These are phyloP conservation scores for Flaveria floridana DNA, from an alignment of 140 eudicot genomes.

Conservation along the genomic window DNA sequence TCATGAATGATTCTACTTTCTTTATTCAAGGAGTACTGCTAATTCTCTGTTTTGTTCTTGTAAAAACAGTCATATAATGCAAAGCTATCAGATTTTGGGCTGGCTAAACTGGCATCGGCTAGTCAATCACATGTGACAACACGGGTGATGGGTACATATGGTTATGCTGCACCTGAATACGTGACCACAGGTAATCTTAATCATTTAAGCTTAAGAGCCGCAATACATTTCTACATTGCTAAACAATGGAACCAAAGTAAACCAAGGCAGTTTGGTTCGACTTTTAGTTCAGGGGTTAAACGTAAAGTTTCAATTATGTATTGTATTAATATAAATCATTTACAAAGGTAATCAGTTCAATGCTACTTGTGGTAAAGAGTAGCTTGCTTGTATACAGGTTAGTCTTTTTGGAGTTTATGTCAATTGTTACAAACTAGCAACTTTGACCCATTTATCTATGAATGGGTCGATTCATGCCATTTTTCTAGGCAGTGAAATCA, in stretches of 20 bases:
- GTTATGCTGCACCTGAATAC: slow-evolving; percentile 74
- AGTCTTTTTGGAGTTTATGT: not conserved
- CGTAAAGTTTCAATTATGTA: not conserved
- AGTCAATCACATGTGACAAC: slow-evolving; percentile 74
- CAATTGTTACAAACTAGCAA: not conserved
- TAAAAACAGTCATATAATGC: slow-evolving; percentile 51
- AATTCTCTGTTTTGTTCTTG: slow-evolving; percentile 1
- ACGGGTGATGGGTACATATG: slow-evolving; percentile 72
- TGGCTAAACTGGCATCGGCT: slow-evolving; percentile 68
- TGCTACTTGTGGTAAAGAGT: not conserved
- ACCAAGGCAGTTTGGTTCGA: not conserved
- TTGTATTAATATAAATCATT: not conserved
- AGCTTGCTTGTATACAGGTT: not conserved
- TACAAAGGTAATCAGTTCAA: not conserved
- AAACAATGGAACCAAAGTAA: not conserved
- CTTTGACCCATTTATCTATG: not conserved
- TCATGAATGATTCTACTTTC: not conserved
- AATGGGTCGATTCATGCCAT: not conserved
- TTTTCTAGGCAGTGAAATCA: not conserved
- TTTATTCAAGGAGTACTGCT: not conserved
- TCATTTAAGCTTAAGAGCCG: not conserved
- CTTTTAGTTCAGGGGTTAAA: not conserved
- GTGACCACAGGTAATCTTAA: slow-evolving; percentile 54
- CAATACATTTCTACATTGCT: not conserved
- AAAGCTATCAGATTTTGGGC: slow-evolving; percentile 65